These are phyloP conservation scores for Asterella californica DNA, from an alignment of 225 moss, liverwort and hornwort genomes.

Conservation along the genomic window DNA sequence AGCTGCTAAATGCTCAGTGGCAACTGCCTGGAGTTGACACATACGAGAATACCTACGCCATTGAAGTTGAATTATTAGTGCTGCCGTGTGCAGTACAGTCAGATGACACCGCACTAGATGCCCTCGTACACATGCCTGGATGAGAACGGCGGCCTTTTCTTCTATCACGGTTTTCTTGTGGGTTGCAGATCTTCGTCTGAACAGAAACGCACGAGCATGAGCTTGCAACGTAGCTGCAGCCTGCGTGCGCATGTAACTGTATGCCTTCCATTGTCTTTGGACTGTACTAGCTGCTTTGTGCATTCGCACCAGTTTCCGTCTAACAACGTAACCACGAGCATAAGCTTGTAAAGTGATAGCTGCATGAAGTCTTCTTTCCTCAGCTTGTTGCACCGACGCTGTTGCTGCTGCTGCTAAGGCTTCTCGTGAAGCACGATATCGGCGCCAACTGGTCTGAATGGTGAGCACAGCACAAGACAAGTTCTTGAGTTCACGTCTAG, in stretches of 20 bases:
- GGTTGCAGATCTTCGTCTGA: slow-evolving; percentile 19
- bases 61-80: slow-evolving; percentile 30
- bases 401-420: slow-evolving; percentile 4
- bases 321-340: slow-evolving; percentile 36
- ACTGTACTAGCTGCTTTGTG: slow-evolving; percentile 28
- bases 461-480: slow-evolving; percentile 13
- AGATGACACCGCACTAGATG: slow-evolving; percentile 27
- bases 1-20: neutral
- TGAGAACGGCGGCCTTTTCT: slow-evolving; percentile 13
- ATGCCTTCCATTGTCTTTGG: slow-evolving; percentile 37
- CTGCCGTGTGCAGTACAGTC: slow-evolving; percentile 25
- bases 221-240: slow-evolving; percentile 40
- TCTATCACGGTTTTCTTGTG: slow-evolving; percentile 26
- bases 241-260: slow-evolving; percentile 4
- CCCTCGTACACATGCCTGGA: slow-evolving; percentile 39
- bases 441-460: slow-evolving; percentile 29
- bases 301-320: slow-evolving; percentile 20
- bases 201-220: slow-evolving; percentile 27
- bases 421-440: neutral
- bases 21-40: slow-evolving; percentile 9
- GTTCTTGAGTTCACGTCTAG: slow-evolving; percentile 11
- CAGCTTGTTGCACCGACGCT: slow-evolving; percentile 7
- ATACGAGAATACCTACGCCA: slow-evolving; percentile 28
- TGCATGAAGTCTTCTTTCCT: slow-evolving; percentile 4
- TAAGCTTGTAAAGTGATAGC: slow-evolving; percentile 44